phyloP scores from a whole-genome alignment of 805 yeast species.

The Wickerhamomyces subpelliculosus region DNA sequence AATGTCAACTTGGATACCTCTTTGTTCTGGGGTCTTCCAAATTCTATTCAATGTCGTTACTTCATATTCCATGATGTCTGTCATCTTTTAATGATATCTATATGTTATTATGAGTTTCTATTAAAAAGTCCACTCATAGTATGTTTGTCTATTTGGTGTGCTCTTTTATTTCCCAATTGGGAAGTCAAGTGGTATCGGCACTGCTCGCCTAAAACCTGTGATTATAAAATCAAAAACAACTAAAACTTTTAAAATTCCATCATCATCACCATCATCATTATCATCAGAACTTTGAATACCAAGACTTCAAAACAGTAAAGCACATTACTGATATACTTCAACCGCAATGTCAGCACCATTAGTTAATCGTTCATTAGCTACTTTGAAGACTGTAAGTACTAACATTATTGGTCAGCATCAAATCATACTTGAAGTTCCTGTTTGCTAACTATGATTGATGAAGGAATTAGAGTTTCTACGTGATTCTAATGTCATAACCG shows the following conservation, averaged over 20 bases:
- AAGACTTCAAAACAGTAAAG: too few relatives aligned
- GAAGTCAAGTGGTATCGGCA: slow-evolving; percentile 1
- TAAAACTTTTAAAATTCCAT: neutral
- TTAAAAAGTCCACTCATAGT: neutral
- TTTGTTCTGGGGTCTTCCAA: slow-evolving; percentile 69
- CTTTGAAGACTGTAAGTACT: slow-evolving; percentile 44
- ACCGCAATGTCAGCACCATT: slow-evolving; percentile 41
- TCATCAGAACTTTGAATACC: too few relatives aligned
- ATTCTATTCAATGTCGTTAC: slow-evolving; percentile 60
- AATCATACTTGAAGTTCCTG: too few relatives aligned
- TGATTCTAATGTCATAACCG: slow-evolving; percentile 68
- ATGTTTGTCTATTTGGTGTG: slow-evolving; percentile 5
- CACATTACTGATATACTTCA: too few relatives aligned
- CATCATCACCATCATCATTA: neutral
- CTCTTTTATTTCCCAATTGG: slow-evolving; percentile 1
- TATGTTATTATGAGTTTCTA: slow-evolving; percentile 14
- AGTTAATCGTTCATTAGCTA: slow-evolving; percentile 73
- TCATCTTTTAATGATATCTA: slow-evolving; percentile 31
- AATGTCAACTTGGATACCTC: slow-evolving; percentile 95
- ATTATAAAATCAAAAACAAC: too few relatives aligned
- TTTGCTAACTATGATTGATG: neutral
- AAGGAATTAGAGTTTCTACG: slow-evolving; percentile 68
- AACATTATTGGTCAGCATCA: too few relatives aligned
- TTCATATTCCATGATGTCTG: slow-evolving; percentile 53
- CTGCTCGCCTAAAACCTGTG: neutral